Conservation (phyloP, 2,329 filamentous ascomycete species). For the Talaromyces marneffei region DNA sequence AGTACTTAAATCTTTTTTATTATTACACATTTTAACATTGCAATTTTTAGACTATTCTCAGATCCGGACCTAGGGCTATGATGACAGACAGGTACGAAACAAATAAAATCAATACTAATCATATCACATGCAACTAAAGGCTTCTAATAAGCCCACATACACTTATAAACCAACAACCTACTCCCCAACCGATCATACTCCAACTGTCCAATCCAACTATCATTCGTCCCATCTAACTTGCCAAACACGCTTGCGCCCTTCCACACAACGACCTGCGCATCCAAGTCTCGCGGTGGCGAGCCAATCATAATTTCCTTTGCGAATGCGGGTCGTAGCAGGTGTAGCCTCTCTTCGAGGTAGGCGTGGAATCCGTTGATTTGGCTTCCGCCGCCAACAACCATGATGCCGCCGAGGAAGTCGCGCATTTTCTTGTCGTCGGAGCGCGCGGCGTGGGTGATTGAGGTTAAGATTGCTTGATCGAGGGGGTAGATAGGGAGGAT, state of each 20-base stretch:
- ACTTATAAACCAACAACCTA: conserved; percentile 78
- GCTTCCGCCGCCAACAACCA: conserved; percentile 80
- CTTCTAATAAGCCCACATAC: conserved; percentile 54
- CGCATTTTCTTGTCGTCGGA: conserved; percentile 89
- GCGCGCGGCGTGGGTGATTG: conserved; percentile 78
- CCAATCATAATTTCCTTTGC: conserved; percentile 63
- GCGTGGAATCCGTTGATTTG: conserved; percentile 74
- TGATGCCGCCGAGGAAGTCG: conserved; percentile 83
- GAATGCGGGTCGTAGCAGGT: conserved; percentile 56
- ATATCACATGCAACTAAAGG: not conserved
- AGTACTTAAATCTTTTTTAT: not conserved
- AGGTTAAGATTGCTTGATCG: conserved; percentile 83
- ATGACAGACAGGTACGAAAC: not conserved
- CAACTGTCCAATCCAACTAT: conserved; percentile 83
- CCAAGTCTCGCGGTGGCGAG: conserved; percentile 79
- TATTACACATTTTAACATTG: not conserved
- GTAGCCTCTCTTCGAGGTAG: conserved; percentile 76
- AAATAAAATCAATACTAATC: not conserved
- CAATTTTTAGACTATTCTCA: not conserved
- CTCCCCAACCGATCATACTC: conserved; percentile 85
- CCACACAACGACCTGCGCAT: conserved; percentile 96
- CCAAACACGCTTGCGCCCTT: conserved; percentile 97
- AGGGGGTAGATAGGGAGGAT: conserved; percentile 78
- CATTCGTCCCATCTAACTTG: conserved; percentile 77
- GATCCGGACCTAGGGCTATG: not conserved